These are phyloP conservation scores for Biscogniauxia mediterranea DNA, from an alignment of 2,329 filamentous ascomycete species.

Conservation along the genomic window DNA sequence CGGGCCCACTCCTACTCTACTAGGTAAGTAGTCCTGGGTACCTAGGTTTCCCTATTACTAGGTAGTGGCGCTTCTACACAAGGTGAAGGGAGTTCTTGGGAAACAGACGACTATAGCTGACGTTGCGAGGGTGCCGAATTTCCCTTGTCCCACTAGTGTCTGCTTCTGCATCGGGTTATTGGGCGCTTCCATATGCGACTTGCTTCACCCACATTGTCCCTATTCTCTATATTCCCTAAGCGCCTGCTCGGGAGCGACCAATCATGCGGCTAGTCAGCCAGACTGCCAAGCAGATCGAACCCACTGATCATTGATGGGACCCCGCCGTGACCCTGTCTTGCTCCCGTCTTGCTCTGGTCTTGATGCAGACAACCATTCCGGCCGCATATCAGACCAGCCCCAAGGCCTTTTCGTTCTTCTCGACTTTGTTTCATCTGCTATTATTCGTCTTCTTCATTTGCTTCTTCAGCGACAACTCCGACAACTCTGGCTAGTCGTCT, in stretches of 20 bases:
- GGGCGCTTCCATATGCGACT: slow-evolving; percentile 28
- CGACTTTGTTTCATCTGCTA: slow-evolving; percentile 23
- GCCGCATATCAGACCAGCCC: slow-evolving; percentile 28
- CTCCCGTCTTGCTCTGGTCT: slow-evolving; percentile 11
- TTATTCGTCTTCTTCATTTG: slow-evolving; percentile 11
- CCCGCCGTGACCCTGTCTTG: slow-evolving; percentile 10
- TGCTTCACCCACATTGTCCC: slow-evolving; percentile 16
- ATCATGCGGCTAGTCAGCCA: slow-evolving; percentile 20
- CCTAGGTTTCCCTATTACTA: too few species aligned
- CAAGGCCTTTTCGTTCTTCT: slow-evolving; percentile 16
- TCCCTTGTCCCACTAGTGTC: too few species aligned
- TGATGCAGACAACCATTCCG: slow-evolving; percentile 20
- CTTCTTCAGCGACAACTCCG: slow-evolving; percentile 10
- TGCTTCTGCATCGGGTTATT: slow-evolving; percentile 21
- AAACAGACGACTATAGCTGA: too few species aligned
- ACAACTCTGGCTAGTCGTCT: slow-evolving; percentile 4
- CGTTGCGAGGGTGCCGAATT: not conserved
- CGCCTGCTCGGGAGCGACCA: slow-evolving; percentile 24
- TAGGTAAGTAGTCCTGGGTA: too few species aligned
- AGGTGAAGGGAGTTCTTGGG: too few species aligned
- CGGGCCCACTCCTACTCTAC: not conserved
- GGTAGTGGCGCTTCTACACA: too few species aligned
- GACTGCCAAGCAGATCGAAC: slow-evolving; percentile 23
- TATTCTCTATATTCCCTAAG: slow-evolving; percentile 24
- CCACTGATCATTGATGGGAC: slow-evolving; percentile 16